Percentiles rank a stretch among this genome's conserved stretches.
Evolutionary conservation across 805 yeast genomes (phyloP).

Genomic region (Hanseniaspora osmophila): DNA sequence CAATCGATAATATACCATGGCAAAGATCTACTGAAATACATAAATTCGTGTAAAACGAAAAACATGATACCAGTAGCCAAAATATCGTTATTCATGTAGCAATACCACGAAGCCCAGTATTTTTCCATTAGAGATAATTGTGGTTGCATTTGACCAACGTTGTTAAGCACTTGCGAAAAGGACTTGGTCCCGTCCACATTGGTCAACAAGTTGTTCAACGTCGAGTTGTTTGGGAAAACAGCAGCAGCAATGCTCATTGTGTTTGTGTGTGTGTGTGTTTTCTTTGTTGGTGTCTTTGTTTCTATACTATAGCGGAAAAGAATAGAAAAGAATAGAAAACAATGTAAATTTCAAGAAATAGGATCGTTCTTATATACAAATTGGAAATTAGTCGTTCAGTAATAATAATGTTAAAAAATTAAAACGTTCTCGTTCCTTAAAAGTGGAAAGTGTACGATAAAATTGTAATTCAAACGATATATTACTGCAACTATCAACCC

Average conservation of each 20-base stretch:
- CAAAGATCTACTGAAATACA: conserved; percentile 82
- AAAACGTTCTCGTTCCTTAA: too few species aligned
- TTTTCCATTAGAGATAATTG: conserved; percentile 45
- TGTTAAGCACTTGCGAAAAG: conserved; percentile 12
- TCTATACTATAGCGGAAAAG: too few species aligned
- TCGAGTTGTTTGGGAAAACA: conserved; percentile 20
- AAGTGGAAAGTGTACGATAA: too few species aligned
- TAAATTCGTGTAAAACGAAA: conserved; percentile 68
- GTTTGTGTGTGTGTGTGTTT: background rate
- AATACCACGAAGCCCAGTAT: conserved; percentile 82
- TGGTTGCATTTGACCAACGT: conserved; percentile 26
- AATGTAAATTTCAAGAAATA: background rate
- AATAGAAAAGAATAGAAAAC: background rate
- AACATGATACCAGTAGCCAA: conserved; percentile 85
- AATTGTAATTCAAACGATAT: too few species aligned
- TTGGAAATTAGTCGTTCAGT: too few species aligned
- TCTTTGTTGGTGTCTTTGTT: too few species aligned
- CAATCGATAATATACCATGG: conserved; percentile 87
- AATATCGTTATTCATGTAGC: conserved; percentile 72
- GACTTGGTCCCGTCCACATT: conserved; percentile 3
- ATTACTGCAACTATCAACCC: too few species aligned
- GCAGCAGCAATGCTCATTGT: conserved; percentile 13
- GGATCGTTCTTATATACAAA: too few species aligned
- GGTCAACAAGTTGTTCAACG: conserved; percentile 15
- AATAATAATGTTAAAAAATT: too few species aligned